Base-by-base conservation (phyloP, 495 filamentous ascomycete genomes). In the Polyplosphaeria fusca region DNA sequence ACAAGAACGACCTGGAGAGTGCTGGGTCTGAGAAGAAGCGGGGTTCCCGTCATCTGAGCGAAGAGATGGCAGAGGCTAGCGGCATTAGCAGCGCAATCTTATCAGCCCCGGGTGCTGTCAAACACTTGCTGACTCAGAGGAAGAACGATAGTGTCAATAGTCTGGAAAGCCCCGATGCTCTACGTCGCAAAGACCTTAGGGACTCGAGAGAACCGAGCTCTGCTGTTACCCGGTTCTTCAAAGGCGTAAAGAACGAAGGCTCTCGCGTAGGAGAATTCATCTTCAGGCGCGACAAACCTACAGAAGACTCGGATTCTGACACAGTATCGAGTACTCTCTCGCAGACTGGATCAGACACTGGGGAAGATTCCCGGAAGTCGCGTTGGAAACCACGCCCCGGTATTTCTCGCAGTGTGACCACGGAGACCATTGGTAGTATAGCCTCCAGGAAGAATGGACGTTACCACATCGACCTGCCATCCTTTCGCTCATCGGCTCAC, bases 161-260 rank as follows among this genome's bases (percentile, higher is more conserved):
- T 37, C 48, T 67, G 9, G 18, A 26, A 1, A 66, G 55, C 28
- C 47, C 59, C 4, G 54, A 55, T 22, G 18, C 16, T 22, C 19
- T 9, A 20, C 19, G 18, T 28, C 22, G 57, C 41, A 61, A 60
- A 27, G 53, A 65, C 19, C 27, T 24, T 11, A 65, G 58, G 30
- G 67, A 68, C 1, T 24, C 47, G 2, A 58, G 55, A 37, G 63
- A 66, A 5, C 45, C 63, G 4, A 24, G 44, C n/a, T 70, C 67
- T 4, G 59, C 58, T 14, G 64, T 73, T 4, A 58, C 63, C 0
- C 61, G 69, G 4, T 68, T 74, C 30, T 66, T 74, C 52, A 71
- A 70, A 55, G 65, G 63, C 0, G 63, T 72, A 11, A 66, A 69
- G 16, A 53, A 40, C 26, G 71, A 71, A 48, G 49, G 64, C 11